Evolutionary conservation across 2,329 filamentous ascomycete species (phyloP).

Genomic region (Pseudogymnoascus sp.): DNA sequence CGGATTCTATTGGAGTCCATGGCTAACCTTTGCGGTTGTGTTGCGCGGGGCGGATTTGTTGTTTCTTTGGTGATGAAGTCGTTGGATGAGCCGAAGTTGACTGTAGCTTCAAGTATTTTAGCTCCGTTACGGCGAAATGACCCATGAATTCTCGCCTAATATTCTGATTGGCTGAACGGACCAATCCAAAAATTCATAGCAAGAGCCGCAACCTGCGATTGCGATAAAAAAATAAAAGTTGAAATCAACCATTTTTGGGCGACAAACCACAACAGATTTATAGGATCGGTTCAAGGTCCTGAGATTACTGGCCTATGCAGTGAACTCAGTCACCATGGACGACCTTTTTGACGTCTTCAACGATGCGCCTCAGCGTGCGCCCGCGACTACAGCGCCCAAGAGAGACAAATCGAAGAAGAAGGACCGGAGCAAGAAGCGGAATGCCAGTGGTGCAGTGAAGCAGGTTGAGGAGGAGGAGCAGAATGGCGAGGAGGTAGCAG

Average conservation of each 20-base stretch:
- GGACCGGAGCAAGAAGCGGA: conserved; percentile 75
- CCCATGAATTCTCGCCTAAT: conserved; percentile 6
- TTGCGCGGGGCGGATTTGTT: conserved; percentile 7
- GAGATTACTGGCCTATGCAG: conserved; percentile 5
- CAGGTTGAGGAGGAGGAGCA: conserved; percentile 34
- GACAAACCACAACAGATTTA: conserved; percentile 2
- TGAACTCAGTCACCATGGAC: conserved; percentile 47
- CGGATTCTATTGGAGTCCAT: conserved; percentile 1
- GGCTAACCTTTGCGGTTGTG: conserved; percentile 12
- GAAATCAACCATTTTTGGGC: not conserved
- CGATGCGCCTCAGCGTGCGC: conserved; percentile 48
- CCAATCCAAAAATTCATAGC: conserved; percentile 6
- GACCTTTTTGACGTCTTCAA: conserved; percentile 80
- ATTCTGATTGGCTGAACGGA: conserved; percentile 1
- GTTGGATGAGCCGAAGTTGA: conserved; percentile 13
- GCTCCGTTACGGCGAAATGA: not conserved
- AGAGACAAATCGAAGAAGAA: conserved; percentile 41
- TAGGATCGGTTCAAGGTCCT: conserved; percentile 4
- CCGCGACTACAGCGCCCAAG: conserved; percentile 26
- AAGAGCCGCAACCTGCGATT: conserved; percentile 10
- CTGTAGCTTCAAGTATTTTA: conserved; percentile 7
- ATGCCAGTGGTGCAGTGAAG: conserved; percentile 73
- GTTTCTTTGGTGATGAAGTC: conserved; percentile 9
- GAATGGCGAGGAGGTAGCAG: conserved; percentile 59
- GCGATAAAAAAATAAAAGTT: conserved; percentile 6